Conservation (phyloP, 208 protist species). For the Wallacemonas sp. region DNA sequence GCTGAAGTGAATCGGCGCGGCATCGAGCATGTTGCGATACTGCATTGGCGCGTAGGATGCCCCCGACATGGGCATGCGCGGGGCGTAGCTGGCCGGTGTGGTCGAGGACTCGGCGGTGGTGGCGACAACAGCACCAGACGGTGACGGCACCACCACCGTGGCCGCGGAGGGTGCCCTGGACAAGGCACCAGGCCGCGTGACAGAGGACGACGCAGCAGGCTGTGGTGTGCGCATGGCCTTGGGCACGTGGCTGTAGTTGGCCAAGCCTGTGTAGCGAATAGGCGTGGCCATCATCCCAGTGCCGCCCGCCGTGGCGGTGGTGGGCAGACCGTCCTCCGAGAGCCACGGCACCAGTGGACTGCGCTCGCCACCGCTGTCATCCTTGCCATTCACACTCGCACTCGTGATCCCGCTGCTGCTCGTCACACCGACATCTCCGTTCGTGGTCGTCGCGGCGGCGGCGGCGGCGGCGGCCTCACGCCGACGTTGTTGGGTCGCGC, state of each 20-base stretch:
- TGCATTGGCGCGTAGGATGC: constrained; percentile 30
- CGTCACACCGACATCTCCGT: too few relatives aligned
- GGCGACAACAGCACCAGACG: too few relatives aligned
- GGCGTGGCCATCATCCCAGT: not conserved
- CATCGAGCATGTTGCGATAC: constrained; percentile 21
- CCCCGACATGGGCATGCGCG: constrained; percentile 1
- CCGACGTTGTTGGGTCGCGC: not conserved
- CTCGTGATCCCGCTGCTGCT: too few relatives aligned
- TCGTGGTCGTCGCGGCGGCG: not conserved
- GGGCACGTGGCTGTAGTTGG: constrained; percentile 3
- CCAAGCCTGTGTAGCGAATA: constrained; percentile 10
- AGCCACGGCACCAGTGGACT: not conserved
- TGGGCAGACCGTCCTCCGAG: not conserved
- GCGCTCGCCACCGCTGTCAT: not conserved
- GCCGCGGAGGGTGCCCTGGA: not conserved
- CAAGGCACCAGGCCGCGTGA: not conserved
- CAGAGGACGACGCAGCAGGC: not conserved
- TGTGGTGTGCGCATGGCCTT: not conserved
- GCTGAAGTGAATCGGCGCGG: constrained; percentile 30
- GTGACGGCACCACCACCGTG: not conserved
- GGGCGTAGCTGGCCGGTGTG: constrained; percentile 29
- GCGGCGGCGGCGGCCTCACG: not conserved
- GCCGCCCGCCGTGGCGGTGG: too few relatives aligned
- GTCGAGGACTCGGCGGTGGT: too few relatives aligned
- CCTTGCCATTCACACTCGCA: not conserved